phyloP scores from a whole-genome alignment of 2,329 filamentous ascomycete species.

The Drechslerella stenobrocha region DNA sequence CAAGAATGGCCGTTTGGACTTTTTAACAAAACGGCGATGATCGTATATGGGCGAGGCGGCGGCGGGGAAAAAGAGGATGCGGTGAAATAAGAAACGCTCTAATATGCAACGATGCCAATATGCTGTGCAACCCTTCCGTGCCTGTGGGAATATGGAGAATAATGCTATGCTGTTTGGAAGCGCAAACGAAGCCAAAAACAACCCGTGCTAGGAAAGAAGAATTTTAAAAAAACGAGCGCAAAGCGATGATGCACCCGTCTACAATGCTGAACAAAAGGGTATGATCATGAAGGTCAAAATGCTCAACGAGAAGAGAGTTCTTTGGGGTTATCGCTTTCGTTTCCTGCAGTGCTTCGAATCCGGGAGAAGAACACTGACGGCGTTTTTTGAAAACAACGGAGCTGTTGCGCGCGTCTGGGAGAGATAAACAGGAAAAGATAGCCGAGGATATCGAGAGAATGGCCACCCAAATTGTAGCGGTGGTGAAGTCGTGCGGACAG shows the following conservation, averaged over 20 bases:
- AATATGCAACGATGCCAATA: conserved; percentile 49
- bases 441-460: conserved; percentile 37
- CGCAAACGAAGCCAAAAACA: conserved; percentile 17
- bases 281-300: conserved; percentile 45
- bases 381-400: conserved; percentile 16
- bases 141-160: conserved; percentile 19
- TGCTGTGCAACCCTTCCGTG: conserved; percentile 48
- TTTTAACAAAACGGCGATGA: conserved; percentile 1
- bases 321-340: no score
- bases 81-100: conserved; percentile 37
- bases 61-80: conserved; percentile 14
- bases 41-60: conserved; percentile 30
- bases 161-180: conserved; percentile 49
- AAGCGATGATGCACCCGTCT: conserved; percentile 43
- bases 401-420: conserved; percentile 37
- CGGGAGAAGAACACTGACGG: conserved; percentile 11
- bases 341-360: conserved; percentile 14
- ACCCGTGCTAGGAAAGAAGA: conserved; percentile 15
- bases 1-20: no score
- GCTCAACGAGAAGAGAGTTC: conserved; percentile 33
- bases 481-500: conserved; percentile 6
- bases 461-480: conserved; percentile 21
- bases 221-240: conserved; percentile 38
- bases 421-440: conserved; percentile 47
- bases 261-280: conserved; percentile 47